These are phyloP conservation scores for Tilletia setariae DNA, from an alignment of 1,284 basidiomycete species.

Conservation along the genomic window DNA sequence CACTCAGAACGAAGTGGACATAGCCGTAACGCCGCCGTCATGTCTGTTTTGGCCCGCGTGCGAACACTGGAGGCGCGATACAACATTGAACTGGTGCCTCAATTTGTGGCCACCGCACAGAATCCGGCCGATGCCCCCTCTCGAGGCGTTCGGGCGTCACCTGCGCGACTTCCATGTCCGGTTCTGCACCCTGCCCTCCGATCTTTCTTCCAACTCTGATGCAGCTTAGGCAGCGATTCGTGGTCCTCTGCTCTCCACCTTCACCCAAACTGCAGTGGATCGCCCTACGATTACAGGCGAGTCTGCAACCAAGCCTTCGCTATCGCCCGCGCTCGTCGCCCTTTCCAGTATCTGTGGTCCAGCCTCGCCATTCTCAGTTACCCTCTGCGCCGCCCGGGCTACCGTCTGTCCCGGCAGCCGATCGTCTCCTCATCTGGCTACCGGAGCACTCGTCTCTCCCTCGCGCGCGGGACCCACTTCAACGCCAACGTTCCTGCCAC, in stretches of 20 bases:
- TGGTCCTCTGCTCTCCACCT: no score
- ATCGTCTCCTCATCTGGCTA: background rate
- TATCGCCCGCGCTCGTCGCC: no score
- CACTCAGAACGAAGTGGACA: background rate
- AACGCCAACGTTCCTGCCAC: background rate
- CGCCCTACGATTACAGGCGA: no score
- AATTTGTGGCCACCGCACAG: background rate
- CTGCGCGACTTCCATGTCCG: background rate
- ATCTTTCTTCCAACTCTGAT: background rate
- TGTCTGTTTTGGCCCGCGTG: background rate
- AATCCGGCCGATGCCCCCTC: conserved; percentile 1
- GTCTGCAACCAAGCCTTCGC: no score
- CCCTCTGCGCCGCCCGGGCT: no score
- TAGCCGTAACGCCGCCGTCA: background rate
- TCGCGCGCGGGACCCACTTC: background rate
- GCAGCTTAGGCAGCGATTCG: background rate
- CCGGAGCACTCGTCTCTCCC: background rate
- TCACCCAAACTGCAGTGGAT: no score
- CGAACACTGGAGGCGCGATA: background rate
- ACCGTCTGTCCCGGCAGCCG: background rate
- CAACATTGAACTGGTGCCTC: background rate
- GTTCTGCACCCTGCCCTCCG: background rate
- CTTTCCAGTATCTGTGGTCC: no score
- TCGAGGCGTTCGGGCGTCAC: background rate
- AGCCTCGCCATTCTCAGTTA: no score